Base-by-base conservation (phyloP, 768 basidiomycete species). In the Tricholoma furcatifolium region DNA sequence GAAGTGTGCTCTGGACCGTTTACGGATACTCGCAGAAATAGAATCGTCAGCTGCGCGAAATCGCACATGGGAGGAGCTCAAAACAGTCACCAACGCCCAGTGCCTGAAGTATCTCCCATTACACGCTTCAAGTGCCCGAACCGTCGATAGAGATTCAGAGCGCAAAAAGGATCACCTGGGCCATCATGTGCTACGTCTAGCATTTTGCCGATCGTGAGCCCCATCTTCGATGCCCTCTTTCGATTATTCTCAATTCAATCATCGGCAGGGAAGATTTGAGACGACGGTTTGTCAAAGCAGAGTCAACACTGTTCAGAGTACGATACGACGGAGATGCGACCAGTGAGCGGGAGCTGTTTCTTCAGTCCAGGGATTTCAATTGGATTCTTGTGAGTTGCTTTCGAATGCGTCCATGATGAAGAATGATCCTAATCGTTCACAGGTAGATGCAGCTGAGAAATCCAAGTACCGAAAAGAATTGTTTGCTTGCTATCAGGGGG, bases 131-230 rank as follows among this genome's bases (percentile, higher is more conserved):
- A 76, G 78, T n/a, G 79, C 81, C 0, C 66, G 61, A n/a, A 68
- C 62, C 12, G 67, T 70, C 9, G 75, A 82, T 44, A 55, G 76
- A 49, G 81, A 89, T 31, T 69, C 64, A 9, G 83, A 98, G 66
- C 77, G 97, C 54, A 78, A 79, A 63, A 85, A 79, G 56, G 97
- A 99, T 67, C 87, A 92, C 62, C 75, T 97, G 11, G 86, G 94
- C 9, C 97, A 99, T 70, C 98, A 93, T 68, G 91, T 98, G 10
- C 74, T 98, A 56, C 74, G 97, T 45, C 76, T 99, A 36, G 95
- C 97, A 6, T 98, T 99, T 70, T 97, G 95, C 71, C 84, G 93
- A 51, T 93, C 93, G 95, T 98, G 70, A 66, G 94, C 84, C 27
- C 31, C 21, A 45, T 34, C 54, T 17, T 31, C 15, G 38, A 8